These are phyloP conservation scores for Leersia perrieri DNA, from an alignment of 176 grass and related monocot species.

Conservation along the genomic window DNA sequence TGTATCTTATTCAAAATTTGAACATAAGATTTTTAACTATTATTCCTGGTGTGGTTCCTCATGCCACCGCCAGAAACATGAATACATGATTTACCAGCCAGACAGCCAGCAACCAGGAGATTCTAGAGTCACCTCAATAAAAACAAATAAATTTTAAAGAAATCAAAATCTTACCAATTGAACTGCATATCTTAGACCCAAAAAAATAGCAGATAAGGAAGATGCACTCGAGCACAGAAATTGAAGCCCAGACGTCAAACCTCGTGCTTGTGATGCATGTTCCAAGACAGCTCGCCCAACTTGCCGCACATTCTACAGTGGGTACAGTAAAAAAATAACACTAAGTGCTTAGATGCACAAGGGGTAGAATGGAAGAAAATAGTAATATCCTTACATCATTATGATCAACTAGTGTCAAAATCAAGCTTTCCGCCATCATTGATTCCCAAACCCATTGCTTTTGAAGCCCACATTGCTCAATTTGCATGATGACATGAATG, in stretches of 20 bases:
- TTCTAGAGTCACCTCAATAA: not conserved
- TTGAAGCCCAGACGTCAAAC: conserved; percentile 87
- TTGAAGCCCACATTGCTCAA: conserved; percentile 70
- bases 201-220: conserved; percentile 74
- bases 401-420: conserved; percentile 75
- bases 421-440: conserved; percentile 91
- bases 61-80: not conserved
- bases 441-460: conserved; percentile 93
- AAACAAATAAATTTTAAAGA: conserved; percentile 7
- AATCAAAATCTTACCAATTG: conserved; percentile 58
- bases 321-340: conserved; percentile 17
- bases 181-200: conserved; percentile 77
- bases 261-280: conserved; percentile 69
- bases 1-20: not conserved
- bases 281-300: conserved; percentile 80
- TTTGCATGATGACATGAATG: conserved; percentile 71
- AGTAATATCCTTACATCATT: conserved; percentile 67
- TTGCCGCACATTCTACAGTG: conserved; percentile 78
- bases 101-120: not conserved
- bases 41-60: not conserved
- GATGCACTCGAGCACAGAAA: conserved; percentile 79
- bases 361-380: conserved; percentile 26
- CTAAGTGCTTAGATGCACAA: conserved; percentile 22
- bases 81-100: too few species aligned
- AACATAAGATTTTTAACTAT: too few species aligned